Conservation (phyloP, 1,139 yeast genomes). For the Kodamaea arcana region DNA sequence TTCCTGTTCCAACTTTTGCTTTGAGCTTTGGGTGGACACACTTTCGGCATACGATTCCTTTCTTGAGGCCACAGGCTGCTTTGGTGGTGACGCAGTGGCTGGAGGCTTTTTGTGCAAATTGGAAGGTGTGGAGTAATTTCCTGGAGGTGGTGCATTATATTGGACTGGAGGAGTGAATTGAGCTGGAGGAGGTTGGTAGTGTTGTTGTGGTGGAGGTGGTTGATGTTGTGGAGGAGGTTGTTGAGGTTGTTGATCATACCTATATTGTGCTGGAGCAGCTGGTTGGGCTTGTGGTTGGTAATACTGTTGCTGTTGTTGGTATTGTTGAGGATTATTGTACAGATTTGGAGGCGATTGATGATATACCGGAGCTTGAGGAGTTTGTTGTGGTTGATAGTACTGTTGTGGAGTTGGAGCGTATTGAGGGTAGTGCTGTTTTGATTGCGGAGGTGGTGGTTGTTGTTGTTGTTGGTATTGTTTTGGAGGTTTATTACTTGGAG, state of each 20-base stretch:
- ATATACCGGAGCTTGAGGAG: constrained; percentile 10
- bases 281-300: constrained; percentile 12
- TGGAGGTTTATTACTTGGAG: constrained; percentile 15
- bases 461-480: constrained; percentile 15
- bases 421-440: constrained; percentile 9
- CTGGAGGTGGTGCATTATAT: constrained; percentile 3
- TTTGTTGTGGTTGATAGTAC: constrained; percentile 5
- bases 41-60: constrained; percentile 6
- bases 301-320: constrained; percentile 12
- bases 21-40: constrained; percentile 11
- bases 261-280: constrained; percentile 6
- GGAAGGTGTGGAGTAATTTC: constrained; percentile 4
- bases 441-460: constrained; percentile 12
- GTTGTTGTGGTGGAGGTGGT: constrained; percentile 8
- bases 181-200: constrained; percentile 8
- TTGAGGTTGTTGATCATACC: constrained; percentile 9
- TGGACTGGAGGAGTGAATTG: constrained; percentile 4
- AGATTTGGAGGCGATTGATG: constrained; percentile 13
- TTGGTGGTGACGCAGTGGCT: constrained; percentile 5
- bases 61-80: constrained; percentile 1
- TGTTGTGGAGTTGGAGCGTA: constrained; percentile 10
- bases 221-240: constrained; percentile 6
- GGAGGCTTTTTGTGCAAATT: constrained; percentile 14
- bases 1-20: constrained; percentile 46
- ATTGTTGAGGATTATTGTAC: constrained; percentile 10